A percentile compares a stretch with the other conserved stretches of the same genome.
These are phyloP conservation scores for Rhododendron simsii DNA, from an alignment of 148 eudicot species.

Conservation along the genomic window DNA sequence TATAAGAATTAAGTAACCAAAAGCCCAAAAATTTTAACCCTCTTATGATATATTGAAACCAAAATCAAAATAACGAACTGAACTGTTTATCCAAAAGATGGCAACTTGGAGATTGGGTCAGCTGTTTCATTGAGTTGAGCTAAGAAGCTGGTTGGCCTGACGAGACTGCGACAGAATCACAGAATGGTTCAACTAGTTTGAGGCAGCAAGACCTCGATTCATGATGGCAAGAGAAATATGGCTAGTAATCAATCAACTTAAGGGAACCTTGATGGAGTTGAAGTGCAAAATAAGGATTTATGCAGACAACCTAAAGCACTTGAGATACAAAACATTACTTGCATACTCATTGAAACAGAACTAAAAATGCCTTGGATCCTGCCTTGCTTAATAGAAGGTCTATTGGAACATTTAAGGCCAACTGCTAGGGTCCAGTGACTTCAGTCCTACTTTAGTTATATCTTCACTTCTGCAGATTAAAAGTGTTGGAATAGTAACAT, in stretches of 20 bases:
- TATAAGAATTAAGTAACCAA: background rate
- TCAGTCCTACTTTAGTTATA: background rate
- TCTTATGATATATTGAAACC: background rate
- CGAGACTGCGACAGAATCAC: background rate
- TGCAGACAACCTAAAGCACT: background rate
- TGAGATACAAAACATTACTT: background rate
- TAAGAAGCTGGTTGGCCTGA: background rate
- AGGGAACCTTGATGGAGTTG: background rate
- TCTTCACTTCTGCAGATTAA: background rate
- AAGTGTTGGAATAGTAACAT: background rate
- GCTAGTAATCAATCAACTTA: background rate
- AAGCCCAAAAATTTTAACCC: background rate
- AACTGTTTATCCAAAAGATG: background rate
- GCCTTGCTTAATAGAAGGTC: background rate
- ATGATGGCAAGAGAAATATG: background rate
- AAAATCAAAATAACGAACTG: background rate
- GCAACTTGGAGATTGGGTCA: background rate
- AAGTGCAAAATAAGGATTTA: background rate
- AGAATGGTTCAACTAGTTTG: background rate
- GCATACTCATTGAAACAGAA: background rate
- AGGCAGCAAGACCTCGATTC: background rate
- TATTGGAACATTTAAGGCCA: background rate
- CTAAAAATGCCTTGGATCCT: background rate
- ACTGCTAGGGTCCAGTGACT: background rate
- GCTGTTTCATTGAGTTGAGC: background rate